Evolutionary conservation across 768 basidiomycete species (phyloP).

Genomic region (Boletus rubroflammeus): DNA sequence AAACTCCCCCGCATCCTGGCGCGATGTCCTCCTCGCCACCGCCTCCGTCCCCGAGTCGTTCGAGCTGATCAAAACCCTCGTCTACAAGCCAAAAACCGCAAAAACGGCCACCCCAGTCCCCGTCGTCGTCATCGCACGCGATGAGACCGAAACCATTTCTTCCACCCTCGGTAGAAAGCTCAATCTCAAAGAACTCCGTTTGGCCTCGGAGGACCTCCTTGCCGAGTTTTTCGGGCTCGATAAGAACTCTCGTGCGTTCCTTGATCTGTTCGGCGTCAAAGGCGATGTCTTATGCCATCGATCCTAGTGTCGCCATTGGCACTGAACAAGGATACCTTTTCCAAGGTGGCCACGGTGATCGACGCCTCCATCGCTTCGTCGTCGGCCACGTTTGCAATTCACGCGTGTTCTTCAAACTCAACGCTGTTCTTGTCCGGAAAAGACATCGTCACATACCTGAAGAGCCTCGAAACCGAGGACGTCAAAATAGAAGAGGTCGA

Average conservation of each 20-base stretch:
- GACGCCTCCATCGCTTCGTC: constrained; percentile 77
- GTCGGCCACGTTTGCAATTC: constrained; percentile 63
- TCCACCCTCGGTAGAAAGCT: constrained; percentile 74
- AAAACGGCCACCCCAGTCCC: constrained; percentile 82
- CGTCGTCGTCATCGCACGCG: constrained; percentile 81
- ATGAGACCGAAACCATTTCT: constrained; percentile 80
- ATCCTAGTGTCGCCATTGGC: constrained; percentile 76
- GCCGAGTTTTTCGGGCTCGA: constrained; percentile 78
- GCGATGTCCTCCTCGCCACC: constrained; percentile 57
- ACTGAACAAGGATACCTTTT: constrained; percentile 59
- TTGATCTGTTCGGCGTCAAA: not conserved
- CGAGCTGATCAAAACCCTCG: constrained; percentile 80
- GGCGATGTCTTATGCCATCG: not conserved
- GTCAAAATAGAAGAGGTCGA: constrained; percentile 71
- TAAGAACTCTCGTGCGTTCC: constrained; percentile 80
- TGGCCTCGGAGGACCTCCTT: constrained; percentile 84
- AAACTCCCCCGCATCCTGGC: constrained; percentile 74
- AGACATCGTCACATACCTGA: constrained; percentile 71
- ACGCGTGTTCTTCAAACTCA: constrained; percentile 62
- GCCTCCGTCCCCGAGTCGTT: constrained; percentile 53
- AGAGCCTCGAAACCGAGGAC: constrained; percentile 63
- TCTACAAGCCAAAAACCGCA: constrained; percentile 97
- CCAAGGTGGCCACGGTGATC: constrained; percentile 70
- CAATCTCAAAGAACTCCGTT: constrained; percentile 80
- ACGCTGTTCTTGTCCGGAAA: constrained; percentile 79